Base-by-base conservation (phyloP, 495 filamentous ascomycete genomes). In the Amphirosellinia nigrospora region DNA sequence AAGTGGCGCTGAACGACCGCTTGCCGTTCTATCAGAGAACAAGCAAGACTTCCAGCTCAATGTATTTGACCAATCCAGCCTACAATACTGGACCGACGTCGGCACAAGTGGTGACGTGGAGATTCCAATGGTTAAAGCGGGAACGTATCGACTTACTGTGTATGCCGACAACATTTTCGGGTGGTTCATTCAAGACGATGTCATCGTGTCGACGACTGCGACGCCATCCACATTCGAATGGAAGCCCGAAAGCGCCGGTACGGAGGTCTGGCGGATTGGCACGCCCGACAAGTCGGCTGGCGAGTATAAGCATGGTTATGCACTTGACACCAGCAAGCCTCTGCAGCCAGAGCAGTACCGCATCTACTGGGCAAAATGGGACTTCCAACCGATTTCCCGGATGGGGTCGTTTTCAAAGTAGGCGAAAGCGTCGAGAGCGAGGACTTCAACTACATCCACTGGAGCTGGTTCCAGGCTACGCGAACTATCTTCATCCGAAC, bases 61-160 rank as follows among this genome's bases (percentile, higher is more conserved):
- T 67, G 83, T 80, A 2, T 78, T 81, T 9, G 83, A 86, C 39
- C 64, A 81, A 2, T 72, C 72, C 4, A 81, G 85, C 4, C 84
- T 86, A 62, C 87, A 89, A 72, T 89, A 89, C 74, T 89, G 86
- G 88, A 79, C 79, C 1, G 83, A 88, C 21, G 81, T 89, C 28
- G 77, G 79, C 30, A 10, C n/a, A 5, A 77, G 73, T n/a, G 86
- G 87, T 1, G 70, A 70, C 5, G 87, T 85, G 60, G 72, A 59
- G 1, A 85, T 90, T 41, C 78, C 81, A 8, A 79, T 80, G 19
- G 82, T 89, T 32, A 84, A 81, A 59, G 79, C 77, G 9, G 87
- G 84, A 26, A 86, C 75, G 21, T 89, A 66, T 74, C 80, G 86
- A 6, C 77, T 90, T 16, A 89, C 86, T 0, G 75, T 89, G 43